Percentiles rank a stretch among this genome's conserved stretches.
These are phyloP conservation scores for Bauhinia variegata DNA, from an alignment of 306 rosid species.

Conservation along the genomic window DNA sequence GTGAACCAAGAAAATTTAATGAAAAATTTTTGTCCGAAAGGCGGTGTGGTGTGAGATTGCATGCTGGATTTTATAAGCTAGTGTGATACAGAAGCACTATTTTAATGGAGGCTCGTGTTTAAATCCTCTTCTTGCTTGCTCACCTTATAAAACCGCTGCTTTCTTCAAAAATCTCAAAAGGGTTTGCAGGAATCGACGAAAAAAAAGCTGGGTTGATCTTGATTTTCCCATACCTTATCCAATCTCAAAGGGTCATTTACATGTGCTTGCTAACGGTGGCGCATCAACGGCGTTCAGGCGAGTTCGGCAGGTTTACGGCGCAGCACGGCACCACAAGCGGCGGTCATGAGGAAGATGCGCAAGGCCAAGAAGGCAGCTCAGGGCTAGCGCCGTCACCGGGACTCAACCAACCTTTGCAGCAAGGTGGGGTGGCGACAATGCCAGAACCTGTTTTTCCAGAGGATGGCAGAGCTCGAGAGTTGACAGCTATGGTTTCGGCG, in stretches of 20 bases:
- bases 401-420: constrained; percentile 13
- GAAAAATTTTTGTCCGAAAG: not conserved
- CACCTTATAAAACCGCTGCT: constrained; percentile 6
- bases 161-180: constrained; percentile 31
- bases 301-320: constrained; percentile 27
- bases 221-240: not conserved
- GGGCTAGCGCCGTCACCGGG: not conserved
- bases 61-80: constrained; percentile 18
- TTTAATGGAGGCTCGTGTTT: constrained; percentile 22
- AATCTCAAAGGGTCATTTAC: not conserved
- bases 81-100: constrained; percentile 21
- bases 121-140: no score
- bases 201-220: constrained; percentile 6
- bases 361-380: not conserved
- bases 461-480: constrained; percentile 46
- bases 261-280: constrained; percentile 48
- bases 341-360: not conserved
- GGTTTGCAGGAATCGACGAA: constrained; percentile 9
- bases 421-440: constrained; percentile 24
- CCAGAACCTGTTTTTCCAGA: constrained; percentile 39
- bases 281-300: constrained; percentile 34
- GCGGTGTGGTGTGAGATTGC: constrained; percentile 18
- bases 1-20: not conserved
- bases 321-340: constrained; percentile 26
- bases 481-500: constrained; percentile 70